These are phyloP conservation scores for Ulmus americana DNA, from an alignment of 331 rosid genomes.

Conservation along the genomic window DNA sequence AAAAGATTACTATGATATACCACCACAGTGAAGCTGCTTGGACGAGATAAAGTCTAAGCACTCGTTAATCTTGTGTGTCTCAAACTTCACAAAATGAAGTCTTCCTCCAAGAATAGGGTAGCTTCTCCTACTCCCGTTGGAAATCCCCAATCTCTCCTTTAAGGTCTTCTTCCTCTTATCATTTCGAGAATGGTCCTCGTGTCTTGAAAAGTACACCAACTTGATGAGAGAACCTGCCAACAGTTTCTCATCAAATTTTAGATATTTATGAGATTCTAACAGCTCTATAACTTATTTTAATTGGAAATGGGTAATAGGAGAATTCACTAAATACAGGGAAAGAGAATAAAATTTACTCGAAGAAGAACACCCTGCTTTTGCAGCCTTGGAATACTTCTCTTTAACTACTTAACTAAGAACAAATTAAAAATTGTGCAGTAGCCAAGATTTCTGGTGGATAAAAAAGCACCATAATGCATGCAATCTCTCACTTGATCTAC, in stretches of 20 bases:
- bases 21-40: constrained; percentile 77
- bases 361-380: neutral
- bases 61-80: constrained; percentile 72
- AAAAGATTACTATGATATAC: constrained; percentile 27
- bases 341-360: neutral
- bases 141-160: constrained; percentile 52
- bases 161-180: constrained; percentile 55
- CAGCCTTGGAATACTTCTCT: neutral
- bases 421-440: too few relatives aligned
- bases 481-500: too few relatives aligned
- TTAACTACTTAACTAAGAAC: neutral
- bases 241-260: neutral
- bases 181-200: constrained; percentile 43
- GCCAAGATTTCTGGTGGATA: too few relatives aligned
- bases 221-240: constrained; percentile 80
- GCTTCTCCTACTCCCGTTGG: constrained; percentile 64
- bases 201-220: constrained; percentile 88
- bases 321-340: neutral
- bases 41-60: constrained; percentile 77
- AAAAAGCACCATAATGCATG: too few relatives aligned
- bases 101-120: constrained; percentile 90
- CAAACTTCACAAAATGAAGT: constrained; percentile 93
- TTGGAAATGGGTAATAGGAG: neutral
- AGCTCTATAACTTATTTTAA: neutral
- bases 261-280: neutral